phyloP scores from a whole-genome alignment of 495 filamentous ascomycete species.

The Hypoxylon fragiforme region DNA sequence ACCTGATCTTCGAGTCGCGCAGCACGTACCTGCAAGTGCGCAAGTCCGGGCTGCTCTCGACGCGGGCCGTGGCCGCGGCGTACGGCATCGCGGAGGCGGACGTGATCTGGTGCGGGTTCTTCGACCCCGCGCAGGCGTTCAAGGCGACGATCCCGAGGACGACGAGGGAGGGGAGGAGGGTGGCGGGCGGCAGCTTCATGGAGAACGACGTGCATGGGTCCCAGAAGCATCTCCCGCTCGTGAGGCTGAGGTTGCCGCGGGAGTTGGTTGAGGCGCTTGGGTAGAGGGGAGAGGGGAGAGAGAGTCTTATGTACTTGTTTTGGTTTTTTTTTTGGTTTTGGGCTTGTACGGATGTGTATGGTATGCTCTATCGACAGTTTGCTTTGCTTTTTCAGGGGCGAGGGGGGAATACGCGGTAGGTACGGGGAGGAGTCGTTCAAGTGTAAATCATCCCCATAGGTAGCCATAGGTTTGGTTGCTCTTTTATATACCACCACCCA shows the following conservation, averaged over 20 bases:
- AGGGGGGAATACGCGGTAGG: no score
- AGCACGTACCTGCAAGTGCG: slow-evolving; percentile 42
- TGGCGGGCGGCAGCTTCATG: slow-evolving; percentile 35
- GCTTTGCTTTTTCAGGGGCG: no score
- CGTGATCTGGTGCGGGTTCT: slow-evolving; percentile 47
- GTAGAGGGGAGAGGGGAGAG: not conserved
- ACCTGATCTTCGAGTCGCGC: slow-evolving; percentile 50
- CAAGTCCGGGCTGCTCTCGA: slow-evolving; percentile 38
- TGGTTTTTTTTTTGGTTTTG: no score
- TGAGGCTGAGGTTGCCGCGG: slow-evolving; percentile 30
- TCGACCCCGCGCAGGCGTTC: slow-evolving; percentile 48
- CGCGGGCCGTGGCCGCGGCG: slow-evolving; percentile 34
- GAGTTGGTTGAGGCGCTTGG: slow-evolving; percentile 16
- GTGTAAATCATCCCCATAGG: no score
- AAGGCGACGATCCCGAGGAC: slow-evolving; percentile 48
- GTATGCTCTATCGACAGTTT: no score
- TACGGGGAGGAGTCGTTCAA: no score
- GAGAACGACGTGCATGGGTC: slow-evolving; percentile 46
- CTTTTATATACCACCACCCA: no score
- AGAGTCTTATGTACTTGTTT: slow-evolving; percentile 4
- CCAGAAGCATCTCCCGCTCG: slow-evolving; percentile 39
- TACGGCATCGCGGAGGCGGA: slow-evolving; percentile 41
- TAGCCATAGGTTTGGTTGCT: no score
- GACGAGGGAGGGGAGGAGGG: slow-evolving; percentile 22
- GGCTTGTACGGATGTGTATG: no score